Conservation (phyloP, 2,329 filamentous ascomycete species). For the Cercospora berteroae region DNA sequence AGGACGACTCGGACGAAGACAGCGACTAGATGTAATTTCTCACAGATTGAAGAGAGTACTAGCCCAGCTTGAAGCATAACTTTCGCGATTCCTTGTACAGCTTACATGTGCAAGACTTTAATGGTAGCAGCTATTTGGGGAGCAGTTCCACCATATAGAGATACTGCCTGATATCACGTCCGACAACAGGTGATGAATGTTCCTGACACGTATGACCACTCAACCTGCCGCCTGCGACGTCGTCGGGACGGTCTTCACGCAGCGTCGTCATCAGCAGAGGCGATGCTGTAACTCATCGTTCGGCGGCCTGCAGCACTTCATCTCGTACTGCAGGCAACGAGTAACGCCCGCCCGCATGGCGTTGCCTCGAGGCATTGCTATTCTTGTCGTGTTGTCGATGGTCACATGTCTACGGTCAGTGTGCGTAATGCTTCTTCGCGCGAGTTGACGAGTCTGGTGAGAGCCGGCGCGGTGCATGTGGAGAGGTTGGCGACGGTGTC, state of each 20-base stretch:
- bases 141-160: not conserved
- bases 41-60: not conserved
- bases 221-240: not conserved
- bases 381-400: not conserved
- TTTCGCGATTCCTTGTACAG: not conserved
- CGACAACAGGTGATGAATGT: not conserved
- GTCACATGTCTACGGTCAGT: not conserved
- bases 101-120: not conserved
- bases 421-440: not conserved
- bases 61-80: not conserved
- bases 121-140: not conserved
- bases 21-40: conserved; percentile 9
- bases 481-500: conserved; percentile 1
- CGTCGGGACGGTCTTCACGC: not conserved
- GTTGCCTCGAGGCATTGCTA: not conserved
- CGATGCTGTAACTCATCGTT: not conserved
- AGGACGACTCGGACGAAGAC: conserved; percentile 15
- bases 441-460: not conserved
- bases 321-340: conserved; percentile 4
- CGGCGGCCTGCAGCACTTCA: not conserved
- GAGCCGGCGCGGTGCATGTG: not conserved
- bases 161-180: not conserved
- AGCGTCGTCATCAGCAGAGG: conserved; percentile 2
- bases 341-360: not conserved
- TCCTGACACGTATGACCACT: not conserved